A percentile compares a stretch with the other conserved stretches of the same genome.
These are phyloP conservation scores for Fusarium graminum DNA, from an alignment of 2,329 filamentous ascomycete species.

Conservation along the genomic window DNA sequence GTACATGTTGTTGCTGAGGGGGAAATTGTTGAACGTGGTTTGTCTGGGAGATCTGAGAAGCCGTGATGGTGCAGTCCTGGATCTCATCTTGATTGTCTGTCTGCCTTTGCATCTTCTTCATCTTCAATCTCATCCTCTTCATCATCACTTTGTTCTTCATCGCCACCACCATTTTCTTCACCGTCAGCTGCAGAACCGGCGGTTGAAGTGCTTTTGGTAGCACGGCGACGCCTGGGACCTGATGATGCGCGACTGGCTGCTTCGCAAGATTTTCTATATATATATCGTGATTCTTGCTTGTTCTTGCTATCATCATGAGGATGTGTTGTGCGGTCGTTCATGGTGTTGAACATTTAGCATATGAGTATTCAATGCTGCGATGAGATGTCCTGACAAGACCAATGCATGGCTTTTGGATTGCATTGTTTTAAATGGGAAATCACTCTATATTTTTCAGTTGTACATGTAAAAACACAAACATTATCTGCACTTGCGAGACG, in stretches of 20 bases:
- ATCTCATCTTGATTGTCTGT: neutral
- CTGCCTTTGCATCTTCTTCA: too few relatives aligned
- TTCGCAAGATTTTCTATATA: slow-evolving; percentile 1
- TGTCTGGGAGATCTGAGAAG: neutral
- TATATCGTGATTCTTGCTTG: neutral
- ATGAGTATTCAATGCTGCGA: neutral
- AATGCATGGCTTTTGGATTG: neutral
- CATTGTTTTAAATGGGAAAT: slow-evolving; percentile 12
- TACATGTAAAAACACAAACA: neutral
- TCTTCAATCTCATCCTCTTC: neutral
- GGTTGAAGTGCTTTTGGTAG: neutral
- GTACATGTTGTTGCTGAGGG: neutral
- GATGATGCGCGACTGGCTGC: neutral
- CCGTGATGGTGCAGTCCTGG: neutral
- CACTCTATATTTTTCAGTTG: neutral
- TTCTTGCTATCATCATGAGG: neutral
- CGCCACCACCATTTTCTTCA: neutral
- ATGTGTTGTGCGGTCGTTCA: slow-evolving; percentile 4
- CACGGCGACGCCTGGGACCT: neutral
- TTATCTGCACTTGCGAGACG: neutral
- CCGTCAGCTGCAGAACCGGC: neutral
- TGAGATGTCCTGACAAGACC: neutral
- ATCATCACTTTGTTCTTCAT: neutral
- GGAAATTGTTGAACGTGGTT: neutral
- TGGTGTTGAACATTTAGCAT: neutral